Conservation (phyloP, 169 alveolate species). For the Plasmodium knowlesi region DNA sequence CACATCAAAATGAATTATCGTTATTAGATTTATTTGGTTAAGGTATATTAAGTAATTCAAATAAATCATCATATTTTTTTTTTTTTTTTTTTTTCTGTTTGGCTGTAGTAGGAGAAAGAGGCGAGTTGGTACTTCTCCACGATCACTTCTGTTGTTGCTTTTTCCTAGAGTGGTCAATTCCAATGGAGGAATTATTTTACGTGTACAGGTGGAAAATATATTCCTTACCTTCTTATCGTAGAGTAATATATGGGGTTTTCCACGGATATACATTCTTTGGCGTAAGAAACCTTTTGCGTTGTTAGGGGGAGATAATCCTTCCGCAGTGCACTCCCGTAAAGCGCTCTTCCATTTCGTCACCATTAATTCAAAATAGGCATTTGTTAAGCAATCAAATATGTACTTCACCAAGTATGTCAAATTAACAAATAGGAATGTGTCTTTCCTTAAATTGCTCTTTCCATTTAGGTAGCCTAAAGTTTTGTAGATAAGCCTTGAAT, state of each 20-base stretch:
- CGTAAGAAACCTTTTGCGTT: not conserved
- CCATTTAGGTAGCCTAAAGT: constrained; percentile 13
- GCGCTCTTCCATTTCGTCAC: not conserved
- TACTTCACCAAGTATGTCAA: constrained; percentile 24
- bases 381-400: constrained; percentile 6
- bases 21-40: constrained; percentile 23
- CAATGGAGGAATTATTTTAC: not conserved
- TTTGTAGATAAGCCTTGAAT: constrained; percentile 12
- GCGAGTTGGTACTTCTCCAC: not conserved
- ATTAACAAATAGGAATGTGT: constrained; percentile 9
- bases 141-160: not conserved
- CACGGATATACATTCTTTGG: constrained; percentile 23
- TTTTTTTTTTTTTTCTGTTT: not conserved
- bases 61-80: not conserved
- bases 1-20: not conserved
- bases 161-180: not conserved
- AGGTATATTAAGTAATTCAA: constrained; percentile 28
- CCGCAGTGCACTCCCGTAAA: not conserved
- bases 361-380: not conserved
- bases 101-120: not conserved
- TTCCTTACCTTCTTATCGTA: not conserved
- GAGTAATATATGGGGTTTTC: constrained; percentile 53
- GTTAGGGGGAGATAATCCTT: not conserved
- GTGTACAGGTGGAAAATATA: not conserved
- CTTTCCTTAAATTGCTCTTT: not conserved